Evolutionary conservation across 768 basidiomycete genomes (phyloP), one percentile per base, ranked within the genome.

Genomic region (Mycena galopus): DNA sequence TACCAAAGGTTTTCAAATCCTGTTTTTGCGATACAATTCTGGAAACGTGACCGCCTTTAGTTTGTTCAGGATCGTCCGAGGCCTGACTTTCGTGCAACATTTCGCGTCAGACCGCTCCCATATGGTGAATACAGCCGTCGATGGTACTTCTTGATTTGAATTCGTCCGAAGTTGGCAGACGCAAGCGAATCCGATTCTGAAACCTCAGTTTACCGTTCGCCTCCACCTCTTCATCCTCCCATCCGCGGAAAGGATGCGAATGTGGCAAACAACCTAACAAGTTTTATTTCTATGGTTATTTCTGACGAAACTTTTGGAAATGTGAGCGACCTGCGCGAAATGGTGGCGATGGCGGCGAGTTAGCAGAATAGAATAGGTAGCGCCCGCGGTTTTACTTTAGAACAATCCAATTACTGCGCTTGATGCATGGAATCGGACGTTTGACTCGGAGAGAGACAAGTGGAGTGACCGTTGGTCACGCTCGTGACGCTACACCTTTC

Each of bases 51-150:
- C 30, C 62, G 9, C 44, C 44, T 37, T n/a, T 77, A 94, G 92
- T 78, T 75, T 85, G 56, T 93, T 93, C 79, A 86, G 93, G 77
- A 85, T 92, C 35, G 81, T 94, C 69, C 85, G 88, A 68, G 89
- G 86, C 21, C 70, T 79, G 35, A 79, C 79, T 16, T 93, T 85
- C 77, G 79, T 93, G 51, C 81, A 88, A 72, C 77, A 88, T 75
- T 93, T 94, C 82, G 91, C 92, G 12, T 93, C 92, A 23, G 92
- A 94, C 79, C 84, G 93, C 77, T 91, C 92, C 65, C 93, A 94
- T 79, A 94, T 94, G 92, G 91, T 91, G 73, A 77, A 84, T 74
- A 57, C 50, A 57, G 61, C 42, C 71, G 65, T 72, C 29, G 33
- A 8, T n/a, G 19, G 16, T 47, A 71, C 69, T 44, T 63, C 19